Base-by-base conservation (phyloP, 305 asterid genomes). In the Fraxinus angustifolia region DNA sequence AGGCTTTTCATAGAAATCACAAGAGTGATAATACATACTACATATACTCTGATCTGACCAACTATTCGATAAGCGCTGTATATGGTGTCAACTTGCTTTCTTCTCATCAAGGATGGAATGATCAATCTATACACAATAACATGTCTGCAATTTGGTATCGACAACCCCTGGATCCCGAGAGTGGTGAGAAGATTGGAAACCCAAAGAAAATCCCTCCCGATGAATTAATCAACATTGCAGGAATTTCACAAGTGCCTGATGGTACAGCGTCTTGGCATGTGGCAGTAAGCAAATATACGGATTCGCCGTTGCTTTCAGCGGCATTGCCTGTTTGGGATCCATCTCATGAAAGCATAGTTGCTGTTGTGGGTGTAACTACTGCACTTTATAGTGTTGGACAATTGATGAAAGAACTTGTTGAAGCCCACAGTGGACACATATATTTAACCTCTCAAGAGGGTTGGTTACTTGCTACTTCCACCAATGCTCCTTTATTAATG, bases 221-320 rank as follows among this genome's bases (percentile, higher is more conserved):
- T 38, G 93, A 94, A 82, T 83, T 93, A 4, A 92, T 94, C 31
- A 94, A 94, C 82, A 93, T 93, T 5, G 98, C 98, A 0, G 98
- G 98, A 53, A 92, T 92, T 48, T 94, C 98, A 4, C 98, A 94
- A 78, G 93, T 94, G 16, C 98, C 98, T n/a, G 97, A 94, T 75
- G 97, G 98, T 36, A 88, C 96, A 0, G 98, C 98, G 1, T 83
- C 98, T 10, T 94, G 98, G 98, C 98, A 94, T 70, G 90, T 94
- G n/a, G 97, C 98, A 0, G 98, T 94, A 30, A 94, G 98, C 91
- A 94, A 92, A 81, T 92, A 87, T 40, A 82, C 95, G 0, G 93
- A 92, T 78, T 94, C 98, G 0, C 98, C 98, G 0, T 83, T 94
- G 76, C 98, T 94, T 77, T 88, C 98, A 2, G 98, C 98, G 28